Base-by-base conservation (phyloP, 306 rosid species). In the Lotus japonicus region DNA sequence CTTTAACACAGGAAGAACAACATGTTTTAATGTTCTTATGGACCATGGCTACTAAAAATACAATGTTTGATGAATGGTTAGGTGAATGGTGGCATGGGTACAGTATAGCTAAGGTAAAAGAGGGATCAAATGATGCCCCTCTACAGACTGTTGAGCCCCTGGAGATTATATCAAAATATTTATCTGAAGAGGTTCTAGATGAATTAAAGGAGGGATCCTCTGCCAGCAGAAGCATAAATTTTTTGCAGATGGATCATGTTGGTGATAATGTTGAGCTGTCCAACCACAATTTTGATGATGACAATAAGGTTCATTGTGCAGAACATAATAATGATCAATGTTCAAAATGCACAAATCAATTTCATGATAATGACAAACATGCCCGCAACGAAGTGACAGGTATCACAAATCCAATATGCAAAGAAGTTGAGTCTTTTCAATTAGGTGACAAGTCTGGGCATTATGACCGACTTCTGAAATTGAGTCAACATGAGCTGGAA, bases 61-160 rank as follows among this genome's bases (percentile, higher is more conserved):
- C 98, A 3, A 94, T 86, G 96, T 94, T 94, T 68, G 84, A 79
- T 81, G 92, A 94, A 66, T 94, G 98, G 98, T 70, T 88, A 71
- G 79, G 80, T 66, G 97, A 86, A 72, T 94, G 98, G 98, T 90
- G 94, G 96, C 86, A 90, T 39, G 97, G 89, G 11, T 85, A 84
- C 78, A 82, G 82, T 48, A 61, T 75, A 35, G 70, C 74, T 21
- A 87, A 82, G 76, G 84, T 68, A 75, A 68, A 26, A 56, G 77
- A 85, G 50, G 81, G 77, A 59, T 74, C 92, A 50, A 70, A 51
- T 41, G 73, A 73, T 41, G 75, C 84, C 28, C 83, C 90, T 61
- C 49, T 79, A 23, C 49, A 68, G 62, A 76, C 75, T 46, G 72
- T 64, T 68, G 96, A 88, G 70, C 96, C 92, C 50, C 57, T 90